Base-by-base conservation (phyloP, 2,329 filamentous ascomycete genomes). In the Cryoendolithus antarcticus region DNA sequence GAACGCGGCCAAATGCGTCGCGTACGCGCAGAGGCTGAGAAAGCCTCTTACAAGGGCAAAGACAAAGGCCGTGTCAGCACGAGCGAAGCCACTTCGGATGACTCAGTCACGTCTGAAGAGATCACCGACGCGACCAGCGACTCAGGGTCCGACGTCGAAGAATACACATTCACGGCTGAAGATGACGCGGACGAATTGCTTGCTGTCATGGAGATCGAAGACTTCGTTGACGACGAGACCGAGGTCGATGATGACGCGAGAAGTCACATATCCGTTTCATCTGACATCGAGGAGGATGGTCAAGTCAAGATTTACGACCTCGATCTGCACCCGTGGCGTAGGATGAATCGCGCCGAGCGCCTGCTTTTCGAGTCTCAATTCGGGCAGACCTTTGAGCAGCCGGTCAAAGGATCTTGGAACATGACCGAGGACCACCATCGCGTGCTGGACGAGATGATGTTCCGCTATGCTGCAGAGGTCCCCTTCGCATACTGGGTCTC, bases 341-440 rank as follows among this genome's bases (percentile, higher is more conserved):
- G 13, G 6, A 24, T 39, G 37, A 36, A 12, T 30, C 33, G 12
- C 10, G 28, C 12, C 5, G 28, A 39, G 13, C 40, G 40, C 12
- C 11, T 12, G 8, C 10, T 12, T 9, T 39, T 39, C 11, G 40
- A 42, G 30, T 30, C 30, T 9, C 29, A 53, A 49, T 57, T 51
- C 41, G 42, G 41, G 28, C 42, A 46, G 7, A 39, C 49, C n/a
- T 40, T 38, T 4, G 39, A 41, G 19, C 33, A 34, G 27, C 43
- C 48, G 2, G 36, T 54, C 15, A 30, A 42, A 27, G 45, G 45
- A n/a, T 44, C 36, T 36, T 56, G 49, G 52, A 44, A 46, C 9
- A 29, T 41, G 15, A 56, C 54, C 4, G 54, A 57, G 36, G 44
- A 46, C 12, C 54, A 55, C 37, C 51, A 55, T 40, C 39, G 37